These are phyloP conservation scores for Protomyces gravidus DNA, from an alignment of 1,139 yeast species.

Conservation along the genomic window DNA sequence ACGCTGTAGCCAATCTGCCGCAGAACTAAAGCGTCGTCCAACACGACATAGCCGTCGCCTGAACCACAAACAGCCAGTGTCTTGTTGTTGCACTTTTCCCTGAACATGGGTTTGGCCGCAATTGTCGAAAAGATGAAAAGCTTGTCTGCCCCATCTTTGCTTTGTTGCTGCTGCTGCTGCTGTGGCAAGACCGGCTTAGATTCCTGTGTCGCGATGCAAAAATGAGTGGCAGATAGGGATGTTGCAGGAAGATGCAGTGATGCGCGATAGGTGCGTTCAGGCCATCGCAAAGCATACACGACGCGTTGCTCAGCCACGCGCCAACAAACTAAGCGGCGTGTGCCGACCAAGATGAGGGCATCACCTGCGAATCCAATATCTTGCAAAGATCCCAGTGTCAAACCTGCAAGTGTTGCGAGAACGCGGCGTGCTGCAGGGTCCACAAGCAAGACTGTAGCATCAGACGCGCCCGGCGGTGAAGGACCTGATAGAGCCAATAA, in stretches of 20 bases:
- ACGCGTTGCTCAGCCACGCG: background rate
- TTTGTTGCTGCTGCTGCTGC: background rate
- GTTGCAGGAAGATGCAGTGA: background rate
- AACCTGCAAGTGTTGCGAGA: constrained; percentile 1
- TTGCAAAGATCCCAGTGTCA: constrained; percentile 5
- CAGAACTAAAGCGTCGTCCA: background rate
- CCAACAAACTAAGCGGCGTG: constrained; percentile 16
- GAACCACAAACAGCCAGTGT: constrained; percentile 1
- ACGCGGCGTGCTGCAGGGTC: constrained; percentile 7
- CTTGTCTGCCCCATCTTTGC: constrained; percentile 1
- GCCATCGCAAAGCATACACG: constrained; percentile 9
- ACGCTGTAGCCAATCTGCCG: background rate
- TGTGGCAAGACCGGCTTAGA: background rate
- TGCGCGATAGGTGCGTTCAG: constrained; percentile 8
- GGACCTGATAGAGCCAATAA: constrained; percentile 9
- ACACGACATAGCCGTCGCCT: background rate
- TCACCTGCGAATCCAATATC: constrained; percentile 16
- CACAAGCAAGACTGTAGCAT: constrained; percentile 4
- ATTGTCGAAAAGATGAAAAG: constrained; percentile 14
- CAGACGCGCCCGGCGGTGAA: background rate
- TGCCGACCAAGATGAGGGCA: constrained; percentile 5
- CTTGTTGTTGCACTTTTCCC: constrained; percentile 11
- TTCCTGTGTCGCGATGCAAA: constrained; percentile 13
- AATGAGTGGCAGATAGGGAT: background rate
- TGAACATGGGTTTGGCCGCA: constrained; percentile 17